Base-by-base conservation (phyloP, 164 flowering plant genomes). In the Piper betle region DNA sequence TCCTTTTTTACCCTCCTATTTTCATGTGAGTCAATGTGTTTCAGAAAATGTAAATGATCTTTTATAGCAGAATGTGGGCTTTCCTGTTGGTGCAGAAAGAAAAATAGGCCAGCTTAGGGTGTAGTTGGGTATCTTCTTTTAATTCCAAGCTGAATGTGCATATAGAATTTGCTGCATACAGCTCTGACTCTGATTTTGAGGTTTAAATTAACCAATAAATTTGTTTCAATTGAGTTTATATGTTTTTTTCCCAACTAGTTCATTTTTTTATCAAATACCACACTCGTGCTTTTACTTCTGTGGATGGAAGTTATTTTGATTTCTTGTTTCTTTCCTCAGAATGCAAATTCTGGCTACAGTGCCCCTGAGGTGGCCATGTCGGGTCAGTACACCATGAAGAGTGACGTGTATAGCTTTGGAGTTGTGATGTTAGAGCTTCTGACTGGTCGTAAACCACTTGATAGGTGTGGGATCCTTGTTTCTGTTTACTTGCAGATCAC, bases 371-470 rank as follows among this genome's bases (percentile, higher is more conserved):
- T 87, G 43, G 77, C 83, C 37, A 81, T 91, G 93, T 85, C 97
- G 42, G 97, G 95, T 68, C 91, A 82, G 61, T 87, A 91, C 67
- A 82, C 84, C 40, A 64, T 84, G 4, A 86, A 91, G 74, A 94
- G 97, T 68, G 99, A 94, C 67, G 87, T 94, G 4, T 91, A 91
- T 77, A 82, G 96, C 75, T 94, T 94, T 72, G 99, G 99, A 55
- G 91, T 94, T 58, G 96, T 84, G 67, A 94, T 94, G 99, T 68
- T 91, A 78, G 97, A 94, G 73, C 95, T 94, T 77, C 82, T 91
- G 37, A 86, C 84, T 6, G 99, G 99, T 43, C 89, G 99, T 37
- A 84, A 80, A 66, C 96, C 99, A 66, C 87, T 86, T 66, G 97
- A 91, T 65, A 88, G 96, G 99, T 91, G 46, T 12, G 10, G 50